A percentile compares a stretch with the other conserved stretches of the same genome.
Evolutionary conservation across 306 rosid species (phyloP).

Genomic region (Cucurbita pepo): DNA sequence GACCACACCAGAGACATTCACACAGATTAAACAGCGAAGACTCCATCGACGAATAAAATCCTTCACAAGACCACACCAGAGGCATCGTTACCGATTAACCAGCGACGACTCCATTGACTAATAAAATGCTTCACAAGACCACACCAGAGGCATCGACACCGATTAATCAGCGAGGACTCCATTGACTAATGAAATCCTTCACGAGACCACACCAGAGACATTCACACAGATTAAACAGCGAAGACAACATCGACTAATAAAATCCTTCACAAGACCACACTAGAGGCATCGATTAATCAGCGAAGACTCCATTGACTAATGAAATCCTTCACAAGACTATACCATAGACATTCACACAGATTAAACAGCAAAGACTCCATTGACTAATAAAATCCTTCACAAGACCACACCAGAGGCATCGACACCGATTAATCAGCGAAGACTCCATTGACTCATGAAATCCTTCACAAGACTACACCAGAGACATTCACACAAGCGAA

Average conservation of each 20-base stretch:
- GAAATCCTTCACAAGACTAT: no score
- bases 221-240: no score
- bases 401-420: no score
- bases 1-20: neutral
- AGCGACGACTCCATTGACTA: neutral
- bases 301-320: no score
- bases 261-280: no score
- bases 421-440: no score
- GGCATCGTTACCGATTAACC: neutral
- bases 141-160: neutral
- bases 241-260: no score
- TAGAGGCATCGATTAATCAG: no score
- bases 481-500: neutral
- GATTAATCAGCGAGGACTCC: neutral
- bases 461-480: neutral
- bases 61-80: neutral
- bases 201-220: neutral
- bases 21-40: neutral
- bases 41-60: neutral
- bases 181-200: neutral
- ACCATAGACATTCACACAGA: no score
- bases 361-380: no score
- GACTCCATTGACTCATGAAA: neutral
- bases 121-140: neutral
- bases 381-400: no score